A percentile compares a stretch with the other conserved stretches of the same genome.
Evolutionary conservation across 1,284 basidiomycete species (phyloP).

Genomic region (Sporisorium exsertum): DNA sequence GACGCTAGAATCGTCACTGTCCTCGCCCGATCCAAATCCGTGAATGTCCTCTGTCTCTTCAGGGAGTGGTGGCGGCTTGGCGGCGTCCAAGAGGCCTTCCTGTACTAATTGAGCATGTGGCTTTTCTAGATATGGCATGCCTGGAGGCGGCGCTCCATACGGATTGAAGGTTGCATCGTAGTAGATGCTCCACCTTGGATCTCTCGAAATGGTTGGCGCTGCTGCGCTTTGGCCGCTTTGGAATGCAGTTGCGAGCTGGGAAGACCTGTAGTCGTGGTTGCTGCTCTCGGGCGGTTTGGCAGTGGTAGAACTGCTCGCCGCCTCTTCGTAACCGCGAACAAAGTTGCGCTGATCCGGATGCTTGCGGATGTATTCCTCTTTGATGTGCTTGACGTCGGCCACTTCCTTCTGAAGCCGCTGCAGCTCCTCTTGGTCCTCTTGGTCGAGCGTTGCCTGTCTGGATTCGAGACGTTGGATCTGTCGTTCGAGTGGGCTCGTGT

Average conservation of each 20-base stretch:
- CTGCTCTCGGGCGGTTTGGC: neutral
- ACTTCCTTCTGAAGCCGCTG: slow-evolving; percentile 47
- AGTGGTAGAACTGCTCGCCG: neutral
- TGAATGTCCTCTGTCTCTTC: slow-evolving; percentile 20
- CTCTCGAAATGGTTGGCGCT: neutral
- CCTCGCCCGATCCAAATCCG: slow-evolving; percentile 12
- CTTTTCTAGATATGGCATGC: slow-evolving; percentile 89
- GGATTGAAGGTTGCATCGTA: slow-evolving; percentile 94
- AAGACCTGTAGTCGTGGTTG: neutral
- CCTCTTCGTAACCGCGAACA: slow-evolving; percentile 74
- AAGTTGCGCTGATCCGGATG: slow-evolving; percentile 85
- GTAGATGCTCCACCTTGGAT: slow-evolving; percentile 78
- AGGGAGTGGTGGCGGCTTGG: slow-evolving; percentile 37
- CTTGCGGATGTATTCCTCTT: slow-evolving; percentile 76
- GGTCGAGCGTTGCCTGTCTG: slow-evolving; percentile 19
- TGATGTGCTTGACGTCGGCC: slow-evolving; percentile 49
- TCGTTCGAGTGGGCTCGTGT: slow-evolving; percentile 43
- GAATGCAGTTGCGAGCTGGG: neutral
- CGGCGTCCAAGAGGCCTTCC: slow-evolving; percentile 44
- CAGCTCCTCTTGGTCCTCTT: slow-evolving; percentile 45
- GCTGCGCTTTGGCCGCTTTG: neutral
- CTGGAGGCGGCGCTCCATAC: slow-evolving; percentile 92
- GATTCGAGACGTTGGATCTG: slow-evolving; percentile 52
- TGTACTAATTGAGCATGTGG: slow-evolving; percentile 37
- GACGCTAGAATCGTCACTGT: slow-evolving; percentile 56